Percentiles rank a stretch among this genome's conserved stretches.
phyloP scores from a whole-genome alignment of 2,329 filamentous ascomycete genomes.

The Xylaria sp. region DNA sequence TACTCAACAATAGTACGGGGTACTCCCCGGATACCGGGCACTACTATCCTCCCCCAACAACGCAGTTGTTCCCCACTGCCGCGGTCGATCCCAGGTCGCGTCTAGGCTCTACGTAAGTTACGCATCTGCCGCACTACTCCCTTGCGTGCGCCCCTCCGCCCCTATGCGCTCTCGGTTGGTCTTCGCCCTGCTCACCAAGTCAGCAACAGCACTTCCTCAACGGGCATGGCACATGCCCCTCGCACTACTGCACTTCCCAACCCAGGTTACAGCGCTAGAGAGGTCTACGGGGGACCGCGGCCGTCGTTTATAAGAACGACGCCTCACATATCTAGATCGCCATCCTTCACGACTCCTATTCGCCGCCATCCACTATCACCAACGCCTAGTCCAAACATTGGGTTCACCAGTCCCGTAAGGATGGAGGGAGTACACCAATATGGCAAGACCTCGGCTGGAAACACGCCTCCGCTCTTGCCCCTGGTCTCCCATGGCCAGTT shows the following conservation, averaged over 20 bases:
- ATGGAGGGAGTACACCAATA: constrained; percentile 60
- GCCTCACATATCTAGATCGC: constrained; percentile 63
- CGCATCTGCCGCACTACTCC: constrained; percentile 36
- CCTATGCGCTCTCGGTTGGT: constrained; percentile 3
- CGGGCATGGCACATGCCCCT: constrained; percentile 68
- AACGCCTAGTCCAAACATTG: constrained; percentile 60
- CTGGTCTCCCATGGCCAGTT: constrained; percentile 68
- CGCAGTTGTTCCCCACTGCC: constrained; percentile 52
- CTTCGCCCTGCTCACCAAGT: constrained; percentile 50
- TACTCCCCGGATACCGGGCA: constrained; percentile 61
- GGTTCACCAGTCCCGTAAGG: constrained; percentile 57
- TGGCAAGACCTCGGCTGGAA: constrained; percentile 54
- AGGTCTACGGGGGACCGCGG: constrained; percentile 63
- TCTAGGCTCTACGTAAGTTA: constrained; percentile 65
- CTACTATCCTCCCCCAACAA: constrained; percentile 57
- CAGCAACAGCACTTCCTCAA: constrained; percentile 60
- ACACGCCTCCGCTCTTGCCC: constrained; percentile 63
- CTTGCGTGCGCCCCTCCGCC: constrained; percentile 19
- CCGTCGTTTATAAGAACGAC: constrained; percentile 60
- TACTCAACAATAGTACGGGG: constrained; percentile 57
- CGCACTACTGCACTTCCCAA: constrained; percentile 64
- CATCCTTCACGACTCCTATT: constrained; percentile 59
- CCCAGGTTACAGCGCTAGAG: constrained; percentile 62
- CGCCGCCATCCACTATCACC: constrained; percentile 65
- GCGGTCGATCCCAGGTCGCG: constrained; percentile 63